A percentile compares a stretch with the other conserved stretches of the same genome.
These are phyloP conservation scores for Ceratocystis alfenasii DNA, from an alignment of 2,329 filamentous ascomycete genomes.

Conservation along the genomic window DNA sequence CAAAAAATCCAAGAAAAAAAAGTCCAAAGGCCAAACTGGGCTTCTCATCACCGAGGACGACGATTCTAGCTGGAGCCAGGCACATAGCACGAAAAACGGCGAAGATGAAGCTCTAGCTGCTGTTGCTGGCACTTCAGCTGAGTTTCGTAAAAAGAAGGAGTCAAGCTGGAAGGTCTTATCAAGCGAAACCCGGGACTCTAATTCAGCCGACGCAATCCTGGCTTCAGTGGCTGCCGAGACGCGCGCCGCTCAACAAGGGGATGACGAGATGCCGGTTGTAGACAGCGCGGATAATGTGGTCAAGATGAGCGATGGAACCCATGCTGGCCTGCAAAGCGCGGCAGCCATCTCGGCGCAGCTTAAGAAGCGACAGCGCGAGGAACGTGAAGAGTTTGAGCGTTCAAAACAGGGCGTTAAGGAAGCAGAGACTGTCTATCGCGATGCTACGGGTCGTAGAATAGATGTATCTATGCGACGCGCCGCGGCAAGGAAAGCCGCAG, in stretches of 20 bases:
- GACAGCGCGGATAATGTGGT: constrained; percentile 35
- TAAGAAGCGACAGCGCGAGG: constrained; percentile 52
- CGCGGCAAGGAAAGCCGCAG: constrained; percentile 56
- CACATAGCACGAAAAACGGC: constrained; percentile 36
- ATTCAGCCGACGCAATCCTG: constrained; percentile 57
- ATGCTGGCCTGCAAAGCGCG: constrained; percentile 77
- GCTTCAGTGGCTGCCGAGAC: constrained; percentile 58
- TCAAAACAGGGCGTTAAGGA: constrained; percentile 32
- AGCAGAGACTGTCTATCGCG: constrained; percentile 76
- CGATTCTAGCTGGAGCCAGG: constrained; percentile 40
- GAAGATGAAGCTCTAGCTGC: constrained; percentile 38
- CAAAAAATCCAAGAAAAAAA: constrained; percentile 55
- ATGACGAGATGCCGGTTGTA: constrained; percentile 40
- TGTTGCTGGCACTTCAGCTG: constrained; percentile 41
- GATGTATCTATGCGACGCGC: constrained; percentile 85
- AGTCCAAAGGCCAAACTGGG: constrained; percentile 34
- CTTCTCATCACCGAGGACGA: constrained; percentile 56
- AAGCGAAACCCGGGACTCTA: constrained; percentile 34
- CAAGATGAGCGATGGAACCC: constrained; percentile 77
- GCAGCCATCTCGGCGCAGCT: constrained; percentile 61
- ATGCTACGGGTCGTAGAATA: constrained; percentile 87
- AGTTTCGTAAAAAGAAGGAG: constrained; percentile 65
- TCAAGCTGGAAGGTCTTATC: constrained; percentile 68
- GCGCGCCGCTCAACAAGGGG: constrained; percentile 37
- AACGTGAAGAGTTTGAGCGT: constrained; percentile 41